Evolutionary conservation across 2,329 filamentous ascomycete species (phyloP), one percentile per base, ranked within the genome.

Genomic region (Aspergillus flavus): DNA sequence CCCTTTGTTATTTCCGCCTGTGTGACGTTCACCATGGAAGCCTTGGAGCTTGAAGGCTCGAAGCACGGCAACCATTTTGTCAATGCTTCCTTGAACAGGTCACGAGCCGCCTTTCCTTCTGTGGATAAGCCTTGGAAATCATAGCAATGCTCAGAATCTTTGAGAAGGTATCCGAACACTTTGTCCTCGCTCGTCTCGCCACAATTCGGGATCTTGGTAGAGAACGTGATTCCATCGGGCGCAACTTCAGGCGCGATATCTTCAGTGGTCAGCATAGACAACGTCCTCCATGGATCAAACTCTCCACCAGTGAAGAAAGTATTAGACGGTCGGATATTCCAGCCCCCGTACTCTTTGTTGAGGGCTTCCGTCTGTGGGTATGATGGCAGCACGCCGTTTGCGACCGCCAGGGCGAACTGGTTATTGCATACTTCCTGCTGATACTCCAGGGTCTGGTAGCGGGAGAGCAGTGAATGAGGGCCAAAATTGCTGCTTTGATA

Each of bases 281-380:
- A 71, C 0, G 81, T 79, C 23, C 81, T 75, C 84, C 84, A 86
- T 4, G 83, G 83, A 61, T 86, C 84, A 65, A 80, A 84, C 60
- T 85, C 78, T 5, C 83, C 82, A 28, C 76, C 80, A 55, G 75
- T 81, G 76, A 81, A 85, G 74, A 82, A 85, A 1, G 79, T 76
- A 63, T 85, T 85, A 11, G 81, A 83, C 12, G 84, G 83, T 1
- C 82, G 80, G 59, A 85, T 81, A 46, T 71, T 68, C 83, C 83
- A 86, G 58, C 84, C 84, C 28, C 83, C 83, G 41, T 80, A 82
- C 59, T 78, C 60, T 6, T 64, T 60, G 68, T 86, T 86, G 9
- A 78, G 77, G 14, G 67, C 68, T 4, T 77, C 71, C 0, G 71
- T 74, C 45, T 70, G 69, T 6, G 84, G 83, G 54, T 71, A 74